Conservation (phyloP, 345 rosid species). For the Brassica juncea region DNA sequence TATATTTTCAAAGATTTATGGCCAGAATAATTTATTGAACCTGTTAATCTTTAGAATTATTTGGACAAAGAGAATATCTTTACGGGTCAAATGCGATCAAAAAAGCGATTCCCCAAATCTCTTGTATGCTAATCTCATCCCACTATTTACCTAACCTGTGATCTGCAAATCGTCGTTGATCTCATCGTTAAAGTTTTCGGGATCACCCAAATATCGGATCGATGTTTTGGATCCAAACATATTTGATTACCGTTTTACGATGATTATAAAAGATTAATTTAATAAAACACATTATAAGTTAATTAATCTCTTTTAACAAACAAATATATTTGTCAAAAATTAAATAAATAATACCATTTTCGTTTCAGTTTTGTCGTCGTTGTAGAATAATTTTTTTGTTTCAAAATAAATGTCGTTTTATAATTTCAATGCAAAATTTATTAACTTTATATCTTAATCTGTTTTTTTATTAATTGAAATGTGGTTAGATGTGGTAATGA, state of each 20-base stretch:
- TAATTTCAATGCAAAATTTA: too few species aligned
- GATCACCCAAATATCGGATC: slow-evolving; percentile 27
- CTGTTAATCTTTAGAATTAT: slow-evolving; percentile 27
- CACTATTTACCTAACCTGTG: slow-evolving; percentile 32
- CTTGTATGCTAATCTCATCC: slow-evolving; percentile 28
- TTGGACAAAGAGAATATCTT: slow-evolving; percentile 34
- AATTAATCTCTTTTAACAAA: not conserved
- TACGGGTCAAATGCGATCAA: slow-evolving; percentile 37
- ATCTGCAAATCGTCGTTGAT: slow-evolving; percentile 40
- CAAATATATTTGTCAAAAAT: not conserved
- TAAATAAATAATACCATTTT: not conserved
- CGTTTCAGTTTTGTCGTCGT: too few species aligned
- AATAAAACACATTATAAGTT: not conserved
- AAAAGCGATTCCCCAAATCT: slow-evolving; percentile 40
- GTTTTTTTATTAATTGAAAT: too few species aligned
- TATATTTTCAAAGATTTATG: not conserved
- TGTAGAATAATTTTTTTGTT: too few species aligned
- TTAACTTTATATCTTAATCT: too few species aligned
- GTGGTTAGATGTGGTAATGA: too few species aligned
- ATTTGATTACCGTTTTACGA: slow-evolving; percentile 14
- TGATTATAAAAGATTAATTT: not conserved
- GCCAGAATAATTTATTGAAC: not conserved
- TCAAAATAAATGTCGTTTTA: too few species aligned
- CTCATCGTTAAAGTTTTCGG: slow-evolving; percentile 32
- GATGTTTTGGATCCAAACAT: slow-evolving; percentile 36